A percentile compares a stretch with the other conserved stretches of the same genome.
These are phyloP conservation scores for Hypoxylon rubiginosum DNA, from an alignment of 2,329 filamentous ascomycete species.

Conservation along the genomic window DNA sequence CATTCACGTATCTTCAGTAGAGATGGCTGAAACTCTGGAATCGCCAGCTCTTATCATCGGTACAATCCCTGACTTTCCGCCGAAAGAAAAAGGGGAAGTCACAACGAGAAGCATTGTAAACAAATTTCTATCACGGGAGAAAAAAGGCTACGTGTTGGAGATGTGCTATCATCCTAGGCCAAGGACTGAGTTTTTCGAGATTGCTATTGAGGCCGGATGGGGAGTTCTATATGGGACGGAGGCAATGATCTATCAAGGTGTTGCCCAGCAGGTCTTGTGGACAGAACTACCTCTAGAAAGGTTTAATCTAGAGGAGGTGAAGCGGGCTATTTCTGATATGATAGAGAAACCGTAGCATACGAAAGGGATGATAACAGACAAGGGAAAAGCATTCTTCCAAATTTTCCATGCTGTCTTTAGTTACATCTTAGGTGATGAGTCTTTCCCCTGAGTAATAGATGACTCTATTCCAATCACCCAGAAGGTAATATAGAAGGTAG, in stretches of 20 bases:
- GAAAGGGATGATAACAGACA: background rate
- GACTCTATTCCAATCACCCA: too few relatives aligned
- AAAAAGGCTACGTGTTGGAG: constrained; percentile 79
- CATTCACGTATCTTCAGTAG: constrained; percentile 70
- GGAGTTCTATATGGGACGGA: constrained; percentile 82
- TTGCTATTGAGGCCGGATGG: constrained; percentile 75
- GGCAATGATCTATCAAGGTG: constrained; percentile 81
- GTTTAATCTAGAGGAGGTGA: constrained; percentile 12
- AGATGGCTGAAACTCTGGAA: constrained; percentile 70
- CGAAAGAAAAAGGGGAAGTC: constrained; percentile 72
- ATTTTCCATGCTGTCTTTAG: background rate
- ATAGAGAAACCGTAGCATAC: background rate
- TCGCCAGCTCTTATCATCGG: constrained; percentile 77
- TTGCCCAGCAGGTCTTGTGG: constrained; percentile 67
- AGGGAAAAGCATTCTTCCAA: too few relatives aligned
- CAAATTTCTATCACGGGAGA: constrained; percentile 60
- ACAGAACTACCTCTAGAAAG: constrained; percentile 24
- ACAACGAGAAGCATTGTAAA: constrained; percentile 69
- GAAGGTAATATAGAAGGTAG: too few relatives aligned
- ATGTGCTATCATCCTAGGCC: constrained; percentile 87
- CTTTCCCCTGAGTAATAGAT: too few relatives aligned
- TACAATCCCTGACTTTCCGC: constrained; percentile 83
- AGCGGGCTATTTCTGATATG: constrained; percentile 7
- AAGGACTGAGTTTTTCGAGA: constrained; percentile 73
- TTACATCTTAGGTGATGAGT: background rate